A percentile compares a stretch with the other conserved stretches of the same genome.
Conservation (phyloP, 257 asterid species). For the Scutellaria barbata region DNA sequence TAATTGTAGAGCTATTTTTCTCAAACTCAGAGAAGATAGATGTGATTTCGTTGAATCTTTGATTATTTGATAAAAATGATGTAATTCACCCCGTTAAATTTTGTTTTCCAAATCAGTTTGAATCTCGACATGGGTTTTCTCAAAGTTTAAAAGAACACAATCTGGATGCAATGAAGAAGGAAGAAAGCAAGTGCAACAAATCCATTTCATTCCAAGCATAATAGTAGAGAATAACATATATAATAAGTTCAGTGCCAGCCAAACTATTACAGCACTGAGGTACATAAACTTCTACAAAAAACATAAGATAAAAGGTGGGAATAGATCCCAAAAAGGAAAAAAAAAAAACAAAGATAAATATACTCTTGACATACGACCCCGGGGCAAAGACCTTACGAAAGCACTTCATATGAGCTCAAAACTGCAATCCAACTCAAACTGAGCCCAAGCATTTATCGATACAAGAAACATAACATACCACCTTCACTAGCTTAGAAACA, state of each 20-base stretch:
- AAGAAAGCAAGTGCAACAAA: not conserved
- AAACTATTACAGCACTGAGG: slow-evolving; percentile 26
- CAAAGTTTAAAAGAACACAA: no score
- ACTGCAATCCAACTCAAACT: slow-evolving; percentile 35
- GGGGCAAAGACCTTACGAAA: slow-evolving; percentile 25
- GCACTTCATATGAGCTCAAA: slow-evolving; percentile 28
- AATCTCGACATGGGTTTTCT: no score
- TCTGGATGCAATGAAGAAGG: not conserved
- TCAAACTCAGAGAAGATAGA: no score
- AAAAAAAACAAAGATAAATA: not conserved
- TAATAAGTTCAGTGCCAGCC: slow-evolving; percentile 22
- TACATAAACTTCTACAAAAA: slow-evolving; percentile 18
- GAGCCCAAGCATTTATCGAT: not conserved
- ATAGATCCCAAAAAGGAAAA: no score
- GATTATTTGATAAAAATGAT: no score
- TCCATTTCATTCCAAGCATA: slow-evolving; percentile 29
- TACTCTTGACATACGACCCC: slow-evolving; percentile 6
- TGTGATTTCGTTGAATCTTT: no score
- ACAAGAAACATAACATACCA: slow-evolving; percentile 15
- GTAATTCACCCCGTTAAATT: no score
- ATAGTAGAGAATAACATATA: not conserved
- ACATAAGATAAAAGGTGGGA: not conserved
- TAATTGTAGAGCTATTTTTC: no score
- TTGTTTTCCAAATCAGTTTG: no score
- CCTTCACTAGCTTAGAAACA: slow-evolving; percentile 53